A percentile compares a stretch with the other conserved stretches of the same genome.
Conservation (phyloP, 2,329 filamentous ascomycete species). For the Metarhizium sp. region DNA sequence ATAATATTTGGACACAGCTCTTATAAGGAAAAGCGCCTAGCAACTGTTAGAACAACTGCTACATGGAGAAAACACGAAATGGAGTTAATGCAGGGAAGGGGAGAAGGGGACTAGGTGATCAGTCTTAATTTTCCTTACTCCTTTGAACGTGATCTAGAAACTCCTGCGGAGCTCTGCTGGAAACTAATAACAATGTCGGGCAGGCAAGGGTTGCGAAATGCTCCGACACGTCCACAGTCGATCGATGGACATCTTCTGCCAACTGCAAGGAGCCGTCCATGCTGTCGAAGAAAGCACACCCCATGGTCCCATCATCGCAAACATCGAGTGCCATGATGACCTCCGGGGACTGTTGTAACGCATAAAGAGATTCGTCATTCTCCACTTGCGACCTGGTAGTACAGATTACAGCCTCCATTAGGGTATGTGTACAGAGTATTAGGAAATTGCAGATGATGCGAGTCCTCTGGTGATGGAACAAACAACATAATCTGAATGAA, state of each 20-base stretch:
- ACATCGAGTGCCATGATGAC: slow-evolving; percentile 75
- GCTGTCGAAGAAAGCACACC: slow-evolving; percentile 76
- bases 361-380: not conserved
- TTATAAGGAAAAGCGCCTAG: not conserved
- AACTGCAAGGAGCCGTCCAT: slow-evolving; percentile 61
- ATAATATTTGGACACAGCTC: not conserved
- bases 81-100: not conserved
- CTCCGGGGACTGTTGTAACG: slow-evolving; percentile 30
- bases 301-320: slow-evolving; percentile 59
- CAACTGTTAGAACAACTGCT: slow-evolving; percentile 10
- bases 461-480: too few relatives aligned
- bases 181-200: slow-evolving; percentile 46
- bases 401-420: not conserved
- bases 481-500: too few relatives aligned
- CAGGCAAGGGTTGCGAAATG: slow-evolving; percentile 45
- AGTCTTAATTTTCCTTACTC: not conserved
- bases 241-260: slow-evolving; percentile 65
- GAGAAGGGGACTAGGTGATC: not conserved
- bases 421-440: not conserved
- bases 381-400: not conserved
- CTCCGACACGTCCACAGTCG: slow-evolving; percentile 60
- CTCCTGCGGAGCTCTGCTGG: slow-evolving; percentile 33
- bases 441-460: not conserved
- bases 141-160: slow-evolving; percentile 18
- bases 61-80: too few relatives aligned